Base-by-base conservation (phyloP, 768 basidiomycete species). In the Boletus rubroflammeus region DNA sequence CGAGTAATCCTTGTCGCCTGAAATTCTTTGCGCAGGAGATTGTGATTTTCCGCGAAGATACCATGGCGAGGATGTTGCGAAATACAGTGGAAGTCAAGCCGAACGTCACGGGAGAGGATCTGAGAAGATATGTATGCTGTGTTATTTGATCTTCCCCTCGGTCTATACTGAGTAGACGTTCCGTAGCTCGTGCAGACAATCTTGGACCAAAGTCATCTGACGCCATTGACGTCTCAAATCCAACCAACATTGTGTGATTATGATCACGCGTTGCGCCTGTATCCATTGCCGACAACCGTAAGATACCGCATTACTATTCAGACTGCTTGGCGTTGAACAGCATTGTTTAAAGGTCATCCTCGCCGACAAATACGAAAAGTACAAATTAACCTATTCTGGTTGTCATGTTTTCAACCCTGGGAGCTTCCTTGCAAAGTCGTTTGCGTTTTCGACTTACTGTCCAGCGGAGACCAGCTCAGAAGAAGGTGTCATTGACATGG, bases 401-500 rank as follows among this genome's bases (percentile, higher is more conserved):
- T 98, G 97, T 63, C 97, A 98, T 72, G 97, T 98, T 26, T 94
- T 98, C 78, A 99, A 99, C 68, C 97, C 97, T 0, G 95, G 97
- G 19, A 85, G 88, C 47, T 98, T 98, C 67, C 77, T 93, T 14
- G 84, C 90, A 5, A 87, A 82, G 46, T 80, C 86, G 6, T 88
- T 92, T 60, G 79, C 82, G 6, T 98, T 98, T 76, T 92, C 89
- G 11, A 90, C 93, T 3, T 99, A 95, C 62, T 90, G 86, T 54
- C 95, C 95, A 13, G 83, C 90, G 2, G 87, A 86, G 55, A 72
- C 82, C 39, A 86, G 90, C 64, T 95, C 94, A 0, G 90, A 93
- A 67, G 87, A 90, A 73, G 91, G 78, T 54, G 57, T 75, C n/a
- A 63, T 79, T 45, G 71, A 76, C 13, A 65, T 76, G 64, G 74